Percentiles rank a stretch among this genome's conserved stretches.
These are phyloP conservation scores for Brassica nigra DNA, from an alignment of 345 rosid species.

Conservation along the genomic window DNA sequence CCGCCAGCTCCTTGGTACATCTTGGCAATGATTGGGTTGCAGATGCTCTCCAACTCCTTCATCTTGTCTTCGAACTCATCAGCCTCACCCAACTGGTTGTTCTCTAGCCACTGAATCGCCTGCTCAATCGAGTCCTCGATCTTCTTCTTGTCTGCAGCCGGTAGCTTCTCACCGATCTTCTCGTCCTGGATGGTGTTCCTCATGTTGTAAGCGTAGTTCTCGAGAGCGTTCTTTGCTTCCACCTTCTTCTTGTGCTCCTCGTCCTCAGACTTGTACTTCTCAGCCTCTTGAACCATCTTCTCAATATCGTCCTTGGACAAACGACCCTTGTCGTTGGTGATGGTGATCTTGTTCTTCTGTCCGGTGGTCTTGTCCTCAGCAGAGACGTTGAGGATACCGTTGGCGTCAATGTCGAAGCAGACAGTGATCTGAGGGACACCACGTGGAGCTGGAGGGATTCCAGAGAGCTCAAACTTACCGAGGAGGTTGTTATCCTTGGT, in stretches of 20 bases:
- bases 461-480: conserved; percentile 76
- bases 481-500: conserved; percentile 80
- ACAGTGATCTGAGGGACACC: conserved; percentile 82
- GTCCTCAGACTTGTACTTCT: conserved; percentile 75
- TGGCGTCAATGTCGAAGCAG: conserved; percentile 78
- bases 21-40: conserved; percentile 83
- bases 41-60: conserved; percentile 82
- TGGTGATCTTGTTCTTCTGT: conserved; percentile 80
- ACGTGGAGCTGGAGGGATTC: conserved; percentile 80
- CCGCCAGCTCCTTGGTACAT: conserved; percentile 78
- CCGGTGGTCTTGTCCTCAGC: conserved; percentile 84
- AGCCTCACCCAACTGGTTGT: conserved; percentile 74
- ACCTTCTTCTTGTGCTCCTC: conserved; percentile 84
- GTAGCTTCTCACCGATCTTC: conserved; percentile 66
- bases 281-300: conserved; percentile 82
- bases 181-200: conserved; percentile 73
- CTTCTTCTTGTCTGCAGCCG: conserved; percentile 65
- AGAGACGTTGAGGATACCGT: conserved; percentile 77
- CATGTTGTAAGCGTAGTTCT: conserved; percentile 76
- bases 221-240: conserved; percentile 71
- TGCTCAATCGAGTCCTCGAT: conserved; percentile 60
- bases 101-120: conserved; percentile 72
- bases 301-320: conserved; percentile 70
- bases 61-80: conserved; percentile 82
- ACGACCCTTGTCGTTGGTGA: conserved; percentile 79